Percentiles rank a stretch among this genome's conserved stretches.
These are phyloP conservation scores for Rhamnella rubrinervis DNA, from an alignment of 331 rosid species.

Conservation along the genomic window DNA sequence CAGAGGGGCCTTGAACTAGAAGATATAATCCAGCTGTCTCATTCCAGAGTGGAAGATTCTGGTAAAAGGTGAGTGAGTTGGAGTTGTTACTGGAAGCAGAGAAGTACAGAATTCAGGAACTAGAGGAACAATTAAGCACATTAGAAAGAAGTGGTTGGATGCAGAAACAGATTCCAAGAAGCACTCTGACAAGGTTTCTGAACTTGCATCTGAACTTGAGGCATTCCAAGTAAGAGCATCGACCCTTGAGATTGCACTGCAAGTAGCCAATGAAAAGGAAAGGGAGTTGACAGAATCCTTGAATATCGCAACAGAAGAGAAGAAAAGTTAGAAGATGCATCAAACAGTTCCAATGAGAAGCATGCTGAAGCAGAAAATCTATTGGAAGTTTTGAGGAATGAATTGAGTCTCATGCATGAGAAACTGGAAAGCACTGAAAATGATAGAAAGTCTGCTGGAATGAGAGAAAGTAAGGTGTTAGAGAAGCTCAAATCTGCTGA, in stretches of 20 bases:
- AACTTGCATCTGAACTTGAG: conserved; percentile 69
- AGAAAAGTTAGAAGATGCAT: conserved; percentile 61
- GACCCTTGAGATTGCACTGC: conserved; percentile 59
- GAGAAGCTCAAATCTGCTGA: conserved; percentile 64
- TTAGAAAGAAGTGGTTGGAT: conserved; percentile 54
- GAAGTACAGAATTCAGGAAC: conserved; percentile 86
- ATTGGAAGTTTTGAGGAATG: conserved; percentile 62
- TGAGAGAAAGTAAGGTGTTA: conserved; percentile 56
- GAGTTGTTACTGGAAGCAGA: conserved; percentile 86
- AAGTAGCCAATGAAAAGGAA: conserved; percentile 60
- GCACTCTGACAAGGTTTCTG: conserved; percentile 47
- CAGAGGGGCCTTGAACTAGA: conserved; percentile 80
- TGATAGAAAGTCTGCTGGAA: conserved; percentile 56
- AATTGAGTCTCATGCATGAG: conserved; percentile 65
- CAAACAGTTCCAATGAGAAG: conserved; percentile 50
- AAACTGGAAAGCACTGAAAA: conserved; percentile 59
- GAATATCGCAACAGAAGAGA: conserved; percentile 55
- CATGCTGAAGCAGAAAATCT: conserved; percentile 76
- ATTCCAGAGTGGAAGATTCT: conserved; percentile 62
- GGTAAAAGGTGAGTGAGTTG: conserved; percentile 67
- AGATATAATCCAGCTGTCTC: conserved; percentile 76
- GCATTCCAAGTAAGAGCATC: conserved; percentile 56
- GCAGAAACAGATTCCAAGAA: conserved; percentile 60
- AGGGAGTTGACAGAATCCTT: conserved; percentile 58
- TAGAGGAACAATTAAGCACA: conserved; percentile 67